Conservation (phyloP, 345 rosid species). For the Theobroma cacao region DNA sequence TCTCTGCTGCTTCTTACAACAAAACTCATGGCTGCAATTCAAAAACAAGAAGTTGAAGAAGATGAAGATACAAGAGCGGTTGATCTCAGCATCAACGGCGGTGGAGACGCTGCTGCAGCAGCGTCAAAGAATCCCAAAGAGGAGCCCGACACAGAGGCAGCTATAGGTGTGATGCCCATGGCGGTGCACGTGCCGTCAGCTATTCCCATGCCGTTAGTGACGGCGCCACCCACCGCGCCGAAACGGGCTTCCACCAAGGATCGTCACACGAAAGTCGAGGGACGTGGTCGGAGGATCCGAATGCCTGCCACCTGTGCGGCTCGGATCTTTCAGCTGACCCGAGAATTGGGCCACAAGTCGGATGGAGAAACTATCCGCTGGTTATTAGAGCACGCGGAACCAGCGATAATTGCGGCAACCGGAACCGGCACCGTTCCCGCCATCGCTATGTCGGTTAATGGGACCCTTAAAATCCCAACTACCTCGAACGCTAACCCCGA, state of each 20-base stretch:
- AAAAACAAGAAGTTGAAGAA: slow-evolving; percentile 30
- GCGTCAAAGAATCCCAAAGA: slow-evolving; percentile 6
- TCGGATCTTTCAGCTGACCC: slow-evolving; percentile 78
- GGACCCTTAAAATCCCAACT: slow-evolving; percentile 80
- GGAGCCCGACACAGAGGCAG: slow-evolving; percentile 36
- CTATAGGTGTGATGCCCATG: slow-evolving; percentile 22
- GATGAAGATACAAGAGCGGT: slow-evolving; percentile 25
- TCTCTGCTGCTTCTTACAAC: background rate
- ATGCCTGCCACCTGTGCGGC: slow-evolving; percentile 97
- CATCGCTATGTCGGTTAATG: slow-evolving; percentile 88
- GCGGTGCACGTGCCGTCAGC: slow-evolving; percentile 35
- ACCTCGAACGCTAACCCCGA: slow-evolving; percentile 45
- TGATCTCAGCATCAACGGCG: slow-evolving; percentile 35
- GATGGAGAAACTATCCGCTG: slow-evolving; percentile 93
- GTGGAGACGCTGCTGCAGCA: background rate
- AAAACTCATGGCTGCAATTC: slow-evolving; percentile 29
- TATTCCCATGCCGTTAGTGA: slow-evolving; percentile 30
- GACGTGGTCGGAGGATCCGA: slow-evolving; percentile 90
- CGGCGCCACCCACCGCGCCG: slow-evolving; percentile 32
- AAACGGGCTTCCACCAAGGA: slow-evolving; percentile 76
- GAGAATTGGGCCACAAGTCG: slow-evolving; percentile 87
- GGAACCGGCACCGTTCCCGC: slow-evolving; percentile 96
- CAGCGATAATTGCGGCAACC: slow-evolving; percentile 80
- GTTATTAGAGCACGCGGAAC: slow-evolving; percentile 85
- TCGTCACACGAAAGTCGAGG: slow-evolving; percentile 93